A percentile compares a stretch with the other conserved stretches of the same genome.
phyloP scores from a whole-genome alignment of 495 filamentous ascomycete species.

The Hyphodiscus hymeniophilus region DNA sequence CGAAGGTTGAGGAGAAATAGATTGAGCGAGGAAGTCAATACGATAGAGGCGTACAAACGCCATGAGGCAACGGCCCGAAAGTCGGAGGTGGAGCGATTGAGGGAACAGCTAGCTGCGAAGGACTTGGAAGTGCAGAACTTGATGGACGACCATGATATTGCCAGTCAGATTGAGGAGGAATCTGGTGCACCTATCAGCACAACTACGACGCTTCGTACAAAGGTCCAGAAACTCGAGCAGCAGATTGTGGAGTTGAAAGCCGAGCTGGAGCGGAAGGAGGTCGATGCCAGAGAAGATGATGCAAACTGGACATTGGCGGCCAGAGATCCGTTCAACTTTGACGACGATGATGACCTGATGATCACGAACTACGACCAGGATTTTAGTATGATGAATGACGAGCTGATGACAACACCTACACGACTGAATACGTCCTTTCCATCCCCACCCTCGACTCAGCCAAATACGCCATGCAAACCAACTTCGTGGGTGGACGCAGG shows the following conservation, averaged over 20 bases:
- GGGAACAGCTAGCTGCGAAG: conserved; percentile 42
- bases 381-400: conserved; percentile 22
- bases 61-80: conserved; percentile 29
- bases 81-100: conserved; percentile 39
- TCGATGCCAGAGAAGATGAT: conserved; percentile 19
- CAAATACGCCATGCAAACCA: conserved; percentile 31
- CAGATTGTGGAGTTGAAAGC: conserved; percentile 15
- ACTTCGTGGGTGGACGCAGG: conserved; percentile 20
- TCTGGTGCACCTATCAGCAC: conserved; percentile 7
- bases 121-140: conserved; percentile 36
- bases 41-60: conserved; percentile 49
- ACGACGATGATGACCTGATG: conserved; percentile 28
- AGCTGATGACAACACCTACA: conserved; percentile 20
- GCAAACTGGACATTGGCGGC: conserved; percentile 34
- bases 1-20: conserved; percentile 62
- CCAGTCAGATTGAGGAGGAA: conserved; percentile 19
- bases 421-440: conserved; percentile 33
- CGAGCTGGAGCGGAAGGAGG: conserved; percentile 16
- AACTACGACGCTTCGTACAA: conserved; percentile 5
- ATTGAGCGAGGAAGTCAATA: conserved; percentile 68
- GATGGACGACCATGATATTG: conserved; percentile 20
- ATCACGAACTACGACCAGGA: conserved; percentile 26
- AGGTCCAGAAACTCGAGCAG: conserved; percentile 19
- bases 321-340: conserved; percentile 32
- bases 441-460: conserved; percentile 34